A percentile compares a stretch with the other conserved stretches of the same genome.
Evolutionary conservation across 345 rosid genomes (phyloP).

Genomic region (Cochlearia excelsa): DNA sequence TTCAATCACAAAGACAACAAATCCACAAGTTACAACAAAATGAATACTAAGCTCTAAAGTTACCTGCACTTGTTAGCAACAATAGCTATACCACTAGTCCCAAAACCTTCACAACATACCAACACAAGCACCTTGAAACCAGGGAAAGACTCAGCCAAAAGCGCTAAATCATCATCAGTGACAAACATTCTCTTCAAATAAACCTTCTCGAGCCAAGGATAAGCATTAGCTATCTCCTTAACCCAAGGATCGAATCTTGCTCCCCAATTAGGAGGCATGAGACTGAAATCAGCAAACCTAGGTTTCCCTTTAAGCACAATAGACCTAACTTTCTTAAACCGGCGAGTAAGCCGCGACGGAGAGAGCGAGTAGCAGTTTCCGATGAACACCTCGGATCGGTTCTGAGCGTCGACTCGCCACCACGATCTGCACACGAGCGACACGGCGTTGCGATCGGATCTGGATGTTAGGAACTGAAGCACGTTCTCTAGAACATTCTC

Average conservation of each 20-base stretch:
- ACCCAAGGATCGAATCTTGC: slow-evolving; percentile 78
- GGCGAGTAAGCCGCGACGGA: slow-evolving; percentile 50
- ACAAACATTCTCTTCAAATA: slow-evolving; percentile 78
- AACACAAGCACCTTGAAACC: slow-evolving; percentile 71
- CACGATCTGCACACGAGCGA: slow-evolving; percentile 87
- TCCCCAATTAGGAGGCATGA: slow-evolving; percentile 86
- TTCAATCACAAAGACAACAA: no score
- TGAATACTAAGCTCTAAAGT: no score
- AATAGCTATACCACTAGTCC: slow-evolving; percentile 75
- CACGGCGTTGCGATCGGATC: slow-evolving; percentile 76
- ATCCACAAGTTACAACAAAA: no score
- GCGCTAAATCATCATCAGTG: slow-evolving; percentile 65
- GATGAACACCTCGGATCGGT: slow-evolving; percentile 76
- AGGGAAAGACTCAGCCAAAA: slow-evolving; percentile 55
- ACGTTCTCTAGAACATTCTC: slow-evolving; percentile 89
- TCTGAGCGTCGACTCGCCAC: slow-evolving; percentile 71
- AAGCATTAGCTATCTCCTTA: slow-evolving; percentile 49
- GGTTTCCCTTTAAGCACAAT: slow-evolving; percentile 79
- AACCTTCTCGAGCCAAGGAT: slow-evolving; percentile 82
- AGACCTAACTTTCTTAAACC: slow-evolving; percentile 62
- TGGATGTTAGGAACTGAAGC: slow-evolving; percentile 67
- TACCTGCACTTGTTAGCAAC: slow-evolving; percentile 77
- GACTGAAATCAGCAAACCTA: slow-evolving; percentile 85
- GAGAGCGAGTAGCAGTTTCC: slow-evolving; percentile 86
- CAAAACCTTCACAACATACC: slow-evolving; percentile 89